Base-by-base conservation (phyloP, 1,139 yeast species). In the Geotrichum armillariae region DNA sequence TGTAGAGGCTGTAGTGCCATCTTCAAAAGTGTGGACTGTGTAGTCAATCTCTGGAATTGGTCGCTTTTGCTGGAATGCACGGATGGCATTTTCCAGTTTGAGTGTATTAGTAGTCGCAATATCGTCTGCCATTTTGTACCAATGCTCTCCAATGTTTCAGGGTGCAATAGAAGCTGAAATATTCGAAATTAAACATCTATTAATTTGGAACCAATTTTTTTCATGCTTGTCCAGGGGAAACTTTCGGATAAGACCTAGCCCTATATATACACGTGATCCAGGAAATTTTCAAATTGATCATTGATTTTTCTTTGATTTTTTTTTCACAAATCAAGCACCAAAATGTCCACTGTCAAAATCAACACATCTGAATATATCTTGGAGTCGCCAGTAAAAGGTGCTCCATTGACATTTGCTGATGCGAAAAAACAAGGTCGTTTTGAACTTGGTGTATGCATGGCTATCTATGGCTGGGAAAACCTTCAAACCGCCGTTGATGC, bases 401-500 rank as follows among this genome's bases (percentile, higher is more conserved):
- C 74, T 3, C 68, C 78, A 11, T 34, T 48, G 25, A 38, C 36
- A 16, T 43, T 48, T 16, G 23, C 35, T 5, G 44, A 48, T 31
- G 29, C 20, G 16, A 44, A 41, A 32, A 23, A 31, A 14, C 95
- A 86, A 67, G 90, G 85, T 21, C 82, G 85, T 58, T 90, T 93
- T 62, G 98, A 91, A 68, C 76, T 93, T n/a, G 98, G 96, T 8
- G 93, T 88, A 1, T 85, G 96, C 44, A 85, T 91, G 95, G 83
- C 87, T 34, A 69, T 93, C 14, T 80, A 90, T 67, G 77, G 79
- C 56, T 93, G 99, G 99, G 95, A 89, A 55, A 93, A 87, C 41
- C 74, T 93, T 51, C 77, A 79, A 47, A 84, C 88, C 1, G 99
- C 99, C 0, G 99, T 94, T n/a, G 95, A 82, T n/a, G 88, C 87